Evolutionary conservation across 1,284 basidiomycete species (phyloP).

Genomic region (Phellopilus nigrolimitatus): DNA sequence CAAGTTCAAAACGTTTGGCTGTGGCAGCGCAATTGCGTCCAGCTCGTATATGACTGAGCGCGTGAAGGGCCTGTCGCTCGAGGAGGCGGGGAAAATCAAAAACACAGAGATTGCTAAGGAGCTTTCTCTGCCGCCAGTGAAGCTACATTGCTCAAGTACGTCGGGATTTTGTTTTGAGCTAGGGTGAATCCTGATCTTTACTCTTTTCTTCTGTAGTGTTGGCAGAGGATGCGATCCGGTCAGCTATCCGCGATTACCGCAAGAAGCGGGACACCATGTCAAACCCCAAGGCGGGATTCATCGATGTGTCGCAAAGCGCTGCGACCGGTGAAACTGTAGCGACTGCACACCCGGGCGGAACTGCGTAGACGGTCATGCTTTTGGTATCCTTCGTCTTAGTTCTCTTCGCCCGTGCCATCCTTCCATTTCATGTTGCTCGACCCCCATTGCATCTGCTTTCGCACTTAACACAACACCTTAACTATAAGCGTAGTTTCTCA

Average conservation of each 20-base stretch:
- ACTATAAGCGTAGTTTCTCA: too few species aligned
- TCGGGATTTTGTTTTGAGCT: conserved; percentile 25
- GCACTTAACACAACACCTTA: too few species aligned
- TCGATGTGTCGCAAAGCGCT: conserved; percentile 73
- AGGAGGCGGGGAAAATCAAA: conserved; percentile 94
- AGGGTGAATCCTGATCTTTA: conserved; percentile 21
- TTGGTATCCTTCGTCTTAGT: not conserved
- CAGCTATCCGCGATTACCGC: conserved; percentile 90
- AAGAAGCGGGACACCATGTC: conserved; percentile 61
- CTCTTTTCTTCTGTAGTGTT: conserved; percentile 56
- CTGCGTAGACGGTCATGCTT: conserved; percentile 6
- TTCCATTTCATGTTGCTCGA: not conserved
- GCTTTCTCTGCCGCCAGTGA: conserved; percentile 92
- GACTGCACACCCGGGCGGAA: conserved; percentile 53
- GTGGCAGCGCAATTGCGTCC: conserved; percentile 95
- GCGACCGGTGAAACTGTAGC: conserved; percentile 63
- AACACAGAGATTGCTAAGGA: conserved; percentile 99
- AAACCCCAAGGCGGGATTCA: conserved; percentile 57
- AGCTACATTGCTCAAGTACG: conserved; percentile 85
- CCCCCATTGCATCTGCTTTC: not conserved
- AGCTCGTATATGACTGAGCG: conserved; percentile 98
- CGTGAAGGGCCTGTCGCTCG: conserved; percentile 91
- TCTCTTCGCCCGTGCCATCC: not conserved
- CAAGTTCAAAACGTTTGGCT: conserved; percentile 98
- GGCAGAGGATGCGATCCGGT: conserved; percentile 96